Evolutionary conservation across 192 early-diverging fungal species (phyloP).

Genomic region (Coemansia sp.): DNA sequence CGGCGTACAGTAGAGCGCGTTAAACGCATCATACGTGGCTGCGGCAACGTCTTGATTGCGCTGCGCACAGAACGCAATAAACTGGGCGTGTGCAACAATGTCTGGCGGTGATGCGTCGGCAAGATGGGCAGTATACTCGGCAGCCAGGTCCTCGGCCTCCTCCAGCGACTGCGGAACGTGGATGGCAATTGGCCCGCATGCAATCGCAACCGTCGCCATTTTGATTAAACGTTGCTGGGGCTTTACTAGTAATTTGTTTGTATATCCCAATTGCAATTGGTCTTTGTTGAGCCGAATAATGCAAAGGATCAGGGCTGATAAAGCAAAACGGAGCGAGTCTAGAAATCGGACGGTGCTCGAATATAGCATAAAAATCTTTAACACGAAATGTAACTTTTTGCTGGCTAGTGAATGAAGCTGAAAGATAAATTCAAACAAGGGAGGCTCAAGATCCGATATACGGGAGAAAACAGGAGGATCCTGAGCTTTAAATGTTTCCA

Average conservation of each 20-base stretch:
- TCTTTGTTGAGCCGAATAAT: not conserved
- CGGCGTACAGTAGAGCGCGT: conserved; percentile 3
- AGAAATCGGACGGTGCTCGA: not conserved
- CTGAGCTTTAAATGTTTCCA: conserved; percentile 6
- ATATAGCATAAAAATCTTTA: conserved; percentile 2
- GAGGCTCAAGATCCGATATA: not conserved
- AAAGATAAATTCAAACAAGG: not conserved
- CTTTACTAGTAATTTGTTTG: not conserved
- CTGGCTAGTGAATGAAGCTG: not conserved
- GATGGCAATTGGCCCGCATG: not conserved
- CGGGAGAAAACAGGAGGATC: not conserved
- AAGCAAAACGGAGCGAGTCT: not conserved
- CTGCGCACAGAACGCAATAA: conserved; percentile 15
- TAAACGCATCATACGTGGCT: not conserved
- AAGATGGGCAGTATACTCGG: conserved; percentile 5
- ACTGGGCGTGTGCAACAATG: conserved; percentile 6
- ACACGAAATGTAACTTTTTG: not conserved
- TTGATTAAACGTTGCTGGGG: conserved; percentile 4
- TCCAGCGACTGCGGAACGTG: not conserved
- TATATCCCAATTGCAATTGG: not conserved
- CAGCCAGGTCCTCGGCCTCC: conserved; percentile 5
- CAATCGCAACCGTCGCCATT: conserved; percentile 7
- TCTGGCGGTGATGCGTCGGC: not conserved
- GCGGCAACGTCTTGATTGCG: conserved; percentile 1
- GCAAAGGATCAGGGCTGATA: not conserved